These are phyloP conservation scores for Maudiozyma bulderi DNA, from an alignment of 805 yeast species.

Conservation along the genomic window DNA sequence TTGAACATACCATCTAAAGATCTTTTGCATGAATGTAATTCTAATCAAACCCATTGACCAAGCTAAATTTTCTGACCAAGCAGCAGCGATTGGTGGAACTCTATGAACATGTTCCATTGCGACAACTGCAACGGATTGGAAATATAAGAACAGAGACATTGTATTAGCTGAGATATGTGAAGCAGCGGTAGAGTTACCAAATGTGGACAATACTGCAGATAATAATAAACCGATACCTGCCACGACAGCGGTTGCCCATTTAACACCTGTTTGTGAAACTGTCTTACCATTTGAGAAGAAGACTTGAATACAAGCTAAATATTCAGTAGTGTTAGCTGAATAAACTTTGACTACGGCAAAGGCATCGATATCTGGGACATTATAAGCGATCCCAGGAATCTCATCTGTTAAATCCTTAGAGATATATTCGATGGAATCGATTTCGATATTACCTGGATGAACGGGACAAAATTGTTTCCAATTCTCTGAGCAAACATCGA, in stretches of 20 bases:
- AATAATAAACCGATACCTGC: slow-evolving; percentile 80
- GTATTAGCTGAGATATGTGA: slow-evolving; percentile 84
- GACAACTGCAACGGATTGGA: slow-evolving; percentile 79
- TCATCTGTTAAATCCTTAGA: slow-evolving; percentile 37
- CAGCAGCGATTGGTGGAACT: slow-evolving; percentile 84
- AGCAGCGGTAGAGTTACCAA: slow-evolving; percentile 84
- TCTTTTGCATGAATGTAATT: slow-evolving; percentile 71
- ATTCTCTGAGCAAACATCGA: slow-evolving; percentile 53
- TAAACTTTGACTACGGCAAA: slow-evolving; percentile 50
- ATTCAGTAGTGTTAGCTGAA: slow-evolving; percentile 30
- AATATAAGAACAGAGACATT: slow-evolving; percentile 71
- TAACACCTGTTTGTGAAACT: slow-evolving; percentile 68
- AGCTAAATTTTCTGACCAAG: slow-evolving; percentile 86
- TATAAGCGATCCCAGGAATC: slow-evolving; percentile 79
- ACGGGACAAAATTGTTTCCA: slow-evolving; percentile 90
- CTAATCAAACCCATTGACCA: slow-evolving; percentile 93
- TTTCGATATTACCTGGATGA: slow-evolving; percentile 69
- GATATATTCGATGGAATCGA: slow-evolving; percentile 60
- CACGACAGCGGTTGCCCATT: slow-evolving; percentile 89
- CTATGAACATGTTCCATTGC: slow-evolving; percentile 77
- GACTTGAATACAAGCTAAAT: slow-evolving; percentile 67
- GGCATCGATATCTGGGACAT: slow-evolving; percentile 82
- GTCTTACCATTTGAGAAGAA: slow-evolving; percentile 70
- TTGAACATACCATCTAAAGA: slow-evolving; percentile 77
- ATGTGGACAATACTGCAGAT: slow-evolving; percentile 73